These are phyloP conservation scores for Pestalotiopsis sp. DNA, from an alignment of 2,329 filamentous ascomycete genomes.

Conservation along the genomic window DNA sequence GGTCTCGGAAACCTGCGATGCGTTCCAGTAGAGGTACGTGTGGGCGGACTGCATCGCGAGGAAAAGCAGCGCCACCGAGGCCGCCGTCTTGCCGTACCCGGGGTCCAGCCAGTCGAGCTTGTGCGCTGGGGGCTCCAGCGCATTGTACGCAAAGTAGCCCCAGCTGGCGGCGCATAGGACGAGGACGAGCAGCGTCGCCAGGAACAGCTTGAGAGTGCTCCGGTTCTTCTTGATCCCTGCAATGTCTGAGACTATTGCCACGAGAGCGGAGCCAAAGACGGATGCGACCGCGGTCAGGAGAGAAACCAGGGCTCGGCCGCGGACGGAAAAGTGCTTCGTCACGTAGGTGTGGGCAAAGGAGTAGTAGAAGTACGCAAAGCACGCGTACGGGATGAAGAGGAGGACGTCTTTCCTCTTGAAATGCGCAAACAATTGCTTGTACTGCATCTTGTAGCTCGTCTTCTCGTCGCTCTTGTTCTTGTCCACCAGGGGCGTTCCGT, in stretches of 20 bases:
- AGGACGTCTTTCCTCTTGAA: not conserved
- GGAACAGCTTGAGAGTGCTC: not conserved
- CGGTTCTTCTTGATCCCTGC: not conserved
- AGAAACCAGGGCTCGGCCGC: not conserved
- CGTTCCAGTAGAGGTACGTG: not conserved
- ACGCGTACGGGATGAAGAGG: not conserved
- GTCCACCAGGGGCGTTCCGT: not conserved
- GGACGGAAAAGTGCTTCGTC: constrained; percentile 9
- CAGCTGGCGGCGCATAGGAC: not conserved
- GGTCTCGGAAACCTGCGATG: not conserved
- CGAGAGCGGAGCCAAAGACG: not conserved
- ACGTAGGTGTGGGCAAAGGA: constrained; percentile 7
- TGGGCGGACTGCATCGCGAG: constrained; percentile 5
- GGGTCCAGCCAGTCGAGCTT: constrained; percentile 4
- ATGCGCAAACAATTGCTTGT: not conserved
- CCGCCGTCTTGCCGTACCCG: not conserved
- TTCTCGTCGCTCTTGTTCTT: not conserved
- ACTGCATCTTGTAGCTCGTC: not conserved
- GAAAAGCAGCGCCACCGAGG: not conserved
- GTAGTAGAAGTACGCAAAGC: constrained; percentile 7
- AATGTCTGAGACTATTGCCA: not conserved
- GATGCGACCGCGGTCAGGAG: not conserved
- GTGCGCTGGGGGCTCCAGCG: not conserved
- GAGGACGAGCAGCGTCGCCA: not conserved
- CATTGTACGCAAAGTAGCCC: constrained; percentile 1